These are phyloP conservation scores for Sindora glabra DNA, from an alignment of 306 rosid species.

Conservation along the genomic window DNA sequence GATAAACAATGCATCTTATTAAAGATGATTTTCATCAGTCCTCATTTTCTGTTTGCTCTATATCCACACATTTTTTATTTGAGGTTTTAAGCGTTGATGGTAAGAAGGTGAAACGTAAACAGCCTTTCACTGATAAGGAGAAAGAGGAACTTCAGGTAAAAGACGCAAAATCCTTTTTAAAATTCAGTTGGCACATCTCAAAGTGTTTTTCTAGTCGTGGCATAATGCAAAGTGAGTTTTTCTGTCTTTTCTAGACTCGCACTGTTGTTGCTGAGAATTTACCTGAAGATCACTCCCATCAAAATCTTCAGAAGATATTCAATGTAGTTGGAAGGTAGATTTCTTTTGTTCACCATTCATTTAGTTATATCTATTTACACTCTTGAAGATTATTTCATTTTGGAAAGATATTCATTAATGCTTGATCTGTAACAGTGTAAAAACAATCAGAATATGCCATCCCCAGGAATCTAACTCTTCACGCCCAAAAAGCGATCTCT, in stretches of 20 bases:
- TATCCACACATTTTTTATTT: background rate
- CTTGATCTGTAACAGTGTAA: constrained; percentile 52
- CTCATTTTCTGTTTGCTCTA: background rate
- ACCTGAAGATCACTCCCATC: constrained; percentile 97
- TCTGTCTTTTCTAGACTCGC: constrained; percentile 63
- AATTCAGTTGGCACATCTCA: background rate
- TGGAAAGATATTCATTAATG: constrained; percentile 11
- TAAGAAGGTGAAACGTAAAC: constrained; percentile 78
- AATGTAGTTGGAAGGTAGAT: constrained; percentile 73
- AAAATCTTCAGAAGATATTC: constrained; percentile 78
- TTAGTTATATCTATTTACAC: background rate
- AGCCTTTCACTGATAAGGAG: constrained; percentile 72
- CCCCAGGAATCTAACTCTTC: constrained; percentile 83
- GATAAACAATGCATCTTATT: background rate
- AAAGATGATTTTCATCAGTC: background rate
- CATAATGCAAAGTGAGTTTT: background rate
- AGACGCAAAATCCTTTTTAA: too few species aligned
- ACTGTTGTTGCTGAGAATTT: constrained; percentile 83
- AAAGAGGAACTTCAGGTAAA: constrained; percentile 82
- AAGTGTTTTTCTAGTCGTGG: background rate
- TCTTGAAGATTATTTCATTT: constrained; percentile 8
- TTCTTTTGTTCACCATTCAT: background rate
- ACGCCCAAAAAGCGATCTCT: constrained; percentile 63
- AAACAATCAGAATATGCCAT: constrained; percentile 86
- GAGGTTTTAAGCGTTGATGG: constrained; percentile 80